Conservation (phyloP, 1,284 basidiomycete genomes). For the Leccinum variabile region DNA sequence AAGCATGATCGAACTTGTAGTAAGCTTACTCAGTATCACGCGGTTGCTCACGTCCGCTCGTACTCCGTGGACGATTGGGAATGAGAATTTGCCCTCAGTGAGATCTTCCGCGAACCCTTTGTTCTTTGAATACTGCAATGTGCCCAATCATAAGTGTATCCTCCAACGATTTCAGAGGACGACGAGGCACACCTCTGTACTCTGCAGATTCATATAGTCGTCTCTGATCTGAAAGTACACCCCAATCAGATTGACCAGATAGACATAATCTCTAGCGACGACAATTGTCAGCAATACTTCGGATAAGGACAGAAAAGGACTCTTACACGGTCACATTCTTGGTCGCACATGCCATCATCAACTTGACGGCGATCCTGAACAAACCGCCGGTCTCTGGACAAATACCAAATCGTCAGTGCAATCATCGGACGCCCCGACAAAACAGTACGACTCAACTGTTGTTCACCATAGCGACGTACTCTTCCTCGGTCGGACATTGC, state of each 20-base stretch:
- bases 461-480: constrained; percentile 96
- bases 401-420: neutral
- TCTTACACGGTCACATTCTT: constrained; percentile 62
- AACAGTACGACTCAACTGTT: constrained; percentile 65
- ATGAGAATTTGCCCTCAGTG: constrained; percentile 96
- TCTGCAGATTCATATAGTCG: constrained; percentile 96
- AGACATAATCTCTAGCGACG: constrained; percentile 75
- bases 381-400: constrained; percentile 90
- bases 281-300: neutral
- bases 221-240: constrained; percentile 96
- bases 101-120: constrained; percentile 96
- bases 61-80: constrained; percentile 90
- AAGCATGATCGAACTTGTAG: neutral
- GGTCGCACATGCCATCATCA: constrained; percentile 91
- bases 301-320: neutral
- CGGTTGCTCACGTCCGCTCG: constrained; percentile 72
- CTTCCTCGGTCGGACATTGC: constrained; percentile 91
- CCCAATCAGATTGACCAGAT: constrained; percentile 92
- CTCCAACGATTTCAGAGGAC: neutral
- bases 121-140: constrained; percentile 75
- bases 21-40: constrained; percentile 74
- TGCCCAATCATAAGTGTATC: neutral
- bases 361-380: constrained; percentile 88
- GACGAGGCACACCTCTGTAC: constrained; percentile 66
- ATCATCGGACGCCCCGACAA: constrained; percentile 10